These are phyloP conservation scores for Ceratobasidium sp. DNA, from an alignment of 1,284 basidiomycete genomes.

Conservation along the genomic window DNA sequence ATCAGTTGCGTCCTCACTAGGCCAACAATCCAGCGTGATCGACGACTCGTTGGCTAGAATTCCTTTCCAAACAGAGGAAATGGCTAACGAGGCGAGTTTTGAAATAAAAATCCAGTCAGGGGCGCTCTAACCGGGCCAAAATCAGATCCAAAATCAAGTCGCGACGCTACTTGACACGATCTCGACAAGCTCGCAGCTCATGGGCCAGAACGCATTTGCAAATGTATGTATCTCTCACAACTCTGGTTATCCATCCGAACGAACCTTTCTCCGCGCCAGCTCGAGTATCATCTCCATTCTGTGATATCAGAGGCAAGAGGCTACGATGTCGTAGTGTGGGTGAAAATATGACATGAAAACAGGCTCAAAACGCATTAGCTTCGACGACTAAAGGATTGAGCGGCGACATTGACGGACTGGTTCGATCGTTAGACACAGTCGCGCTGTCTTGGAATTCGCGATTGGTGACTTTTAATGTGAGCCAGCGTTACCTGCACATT, in stretches of 20 bases:
- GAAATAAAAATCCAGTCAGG: not conserved
- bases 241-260: not conserved
- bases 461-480: conserved; percentile 30
- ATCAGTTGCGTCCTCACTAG: not conserved
- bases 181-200: not conserved
- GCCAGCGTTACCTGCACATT: not conserved
- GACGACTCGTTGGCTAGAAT: not conserved
- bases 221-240: not conserved
- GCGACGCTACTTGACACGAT: not conserved
- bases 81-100: conserved; percentile 2
- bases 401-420: not conserved
- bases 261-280: not conserved
- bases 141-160: conserved; percentile 10
- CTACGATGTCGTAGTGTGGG: not conserved
- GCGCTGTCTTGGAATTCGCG: conserved; percentile 36
- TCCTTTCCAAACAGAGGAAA: conserved; percentile 4
- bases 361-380: conserved; percentile 9
- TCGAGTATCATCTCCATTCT: not conserved
- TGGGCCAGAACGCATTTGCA: not conserved
- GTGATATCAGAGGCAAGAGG: conserved; percentile 6
- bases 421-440: not conserved
- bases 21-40: conserved; percentile 3
- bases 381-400: not conserved
- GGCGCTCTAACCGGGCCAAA: not conserved
- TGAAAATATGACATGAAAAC: not conserved